Conservation (phyloP, 164 flowering plant species). For the Piper betle region DNA sequence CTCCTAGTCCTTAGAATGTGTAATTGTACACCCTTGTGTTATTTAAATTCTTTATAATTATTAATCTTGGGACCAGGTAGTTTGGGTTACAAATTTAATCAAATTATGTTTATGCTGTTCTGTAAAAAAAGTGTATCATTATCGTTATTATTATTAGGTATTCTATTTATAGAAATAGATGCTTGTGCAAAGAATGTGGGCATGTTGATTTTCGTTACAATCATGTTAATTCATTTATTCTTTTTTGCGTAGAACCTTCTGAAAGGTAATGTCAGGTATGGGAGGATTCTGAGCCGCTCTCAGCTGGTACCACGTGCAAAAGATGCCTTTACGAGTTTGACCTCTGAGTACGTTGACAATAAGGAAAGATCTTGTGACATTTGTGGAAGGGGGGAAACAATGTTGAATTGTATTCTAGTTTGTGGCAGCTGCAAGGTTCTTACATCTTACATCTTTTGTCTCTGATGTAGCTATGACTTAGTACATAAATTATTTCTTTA, state of each 20-base stretch:
- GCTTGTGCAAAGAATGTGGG: not conserved
- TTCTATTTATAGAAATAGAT: not conserved
- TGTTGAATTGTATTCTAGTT: constrained; percentile 55
- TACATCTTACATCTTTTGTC: not conserved
- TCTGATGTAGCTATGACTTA: not conserved
- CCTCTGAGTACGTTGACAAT: constrained; percentile 24
- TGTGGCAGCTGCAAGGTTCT: constrained; percentile 94
- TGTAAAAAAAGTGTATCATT: no score
- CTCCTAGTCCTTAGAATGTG: no score
- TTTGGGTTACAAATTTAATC: no score
- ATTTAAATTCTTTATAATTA: no score
- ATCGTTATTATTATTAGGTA: no score
- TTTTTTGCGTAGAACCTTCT: not conserved
- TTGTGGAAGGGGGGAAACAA: constrained; percentile 67
- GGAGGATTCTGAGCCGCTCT: constrained; percentile 35
- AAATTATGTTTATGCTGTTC: no score
- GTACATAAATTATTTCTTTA: not conserved
- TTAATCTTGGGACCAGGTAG: no score
- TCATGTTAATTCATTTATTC: not conserved
- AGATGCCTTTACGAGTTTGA: constrained; percentile 46
- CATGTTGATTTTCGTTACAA: not conserved
- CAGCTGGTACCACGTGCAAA: constrained; percentile 51
- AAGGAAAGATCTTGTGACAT: constrained; percentile 73
- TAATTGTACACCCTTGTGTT: no score
- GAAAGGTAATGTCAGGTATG: constrained; percentile 27